Percentiles rank a stretch among this genome's conserved stretches.
These are phyloP conservation scores for Phytophthora citrophthora DNA, from an alignment of 352 stramenopile genomes.

Conservation along the genomic window DNA sequence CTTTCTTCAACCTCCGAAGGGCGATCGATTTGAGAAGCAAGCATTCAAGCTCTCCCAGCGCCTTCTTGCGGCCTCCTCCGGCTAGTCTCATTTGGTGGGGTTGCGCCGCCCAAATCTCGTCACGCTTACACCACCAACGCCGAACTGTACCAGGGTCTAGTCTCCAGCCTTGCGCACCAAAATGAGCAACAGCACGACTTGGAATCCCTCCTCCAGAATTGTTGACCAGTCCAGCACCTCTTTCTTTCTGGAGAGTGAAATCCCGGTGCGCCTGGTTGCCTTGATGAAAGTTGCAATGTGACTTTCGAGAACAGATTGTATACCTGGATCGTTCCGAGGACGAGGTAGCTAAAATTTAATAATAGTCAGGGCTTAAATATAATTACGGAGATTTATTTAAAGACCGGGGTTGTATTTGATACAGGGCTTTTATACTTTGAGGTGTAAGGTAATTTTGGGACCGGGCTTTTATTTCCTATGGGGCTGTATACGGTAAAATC, in stretches of 20 bases:
- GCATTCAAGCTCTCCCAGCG: no score
- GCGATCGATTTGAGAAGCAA: no score
- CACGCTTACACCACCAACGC: neutral
- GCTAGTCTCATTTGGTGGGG: neutral
- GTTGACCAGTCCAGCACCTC: constrained; percentile 1
- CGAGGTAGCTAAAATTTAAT: neutral
- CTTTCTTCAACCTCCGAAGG: no score
- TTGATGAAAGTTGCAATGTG: neutral
- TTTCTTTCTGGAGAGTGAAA: neutral
- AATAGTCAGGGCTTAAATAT: neutral
- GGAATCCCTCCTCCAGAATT: neutral
- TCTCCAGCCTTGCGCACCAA: neutral
- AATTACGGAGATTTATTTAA: neutral
- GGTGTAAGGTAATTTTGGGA: neutral
- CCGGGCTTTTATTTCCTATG: constrained; percentile 3
- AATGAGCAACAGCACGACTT: neutral
- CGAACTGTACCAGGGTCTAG: neutral
- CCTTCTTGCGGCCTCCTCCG: no score
- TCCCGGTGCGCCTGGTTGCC: neutral
- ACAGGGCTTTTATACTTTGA: neutral
- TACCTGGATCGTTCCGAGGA: neutral
- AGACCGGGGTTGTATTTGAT: neutral
- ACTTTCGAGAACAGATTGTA: no score
- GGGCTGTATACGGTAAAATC: constrained; percentile 1
- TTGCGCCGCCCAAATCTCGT: neutral